Percentiles rank a stretch among this genome's conserved stretches.
phyloP scores from a whole-genome alignment of 164 flowering plant genomes.

The Macadamia integrifolia region DNA sequence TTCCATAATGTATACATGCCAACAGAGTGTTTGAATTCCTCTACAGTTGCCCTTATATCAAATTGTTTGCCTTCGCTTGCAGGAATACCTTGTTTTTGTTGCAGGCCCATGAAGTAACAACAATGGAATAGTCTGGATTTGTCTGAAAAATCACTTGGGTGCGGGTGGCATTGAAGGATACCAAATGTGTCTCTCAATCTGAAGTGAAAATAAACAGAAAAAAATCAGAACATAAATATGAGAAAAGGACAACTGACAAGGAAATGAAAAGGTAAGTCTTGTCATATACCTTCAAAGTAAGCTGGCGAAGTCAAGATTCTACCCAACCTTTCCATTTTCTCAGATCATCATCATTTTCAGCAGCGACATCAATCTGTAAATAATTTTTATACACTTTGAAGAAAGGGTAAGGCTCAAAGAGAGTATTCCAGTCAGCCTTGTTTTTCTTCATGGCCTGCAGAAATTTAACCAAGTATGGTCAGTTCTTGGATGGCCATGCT shows the following conservation, averaged over 20 bases:
- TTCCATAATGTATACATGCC: constrained; percentile 50
- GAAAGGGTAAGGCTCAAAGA: constrained; percentile 73
- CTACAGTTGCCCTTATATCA: constrained; percentile 79
- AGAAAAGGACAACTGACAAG: neutral
- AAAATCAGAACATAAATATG: neutral
- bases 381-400: constrained; percentile 86
- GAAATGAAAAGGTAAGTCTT: neutral
- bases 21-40: constrained; percentile 70
- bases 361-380: constrained; percentile 69
- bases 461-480: neutral
- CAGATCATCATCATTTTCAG: constrained; percentile 64
- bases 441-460: constrained; percentile 68
- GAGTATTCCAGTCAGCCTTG: constrained; percentile 58
- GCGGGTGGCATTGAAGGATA: constrained; percentile 88
- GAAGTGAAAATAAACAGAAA: constrained; percentile 6
- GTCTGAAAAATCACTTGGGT: constrained; percentile 57
- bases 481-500: neutral
- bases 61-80: constrained; percentile 59
- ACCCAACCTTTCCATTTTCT: constrained; percentile 96
- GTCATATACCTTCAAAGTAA: constrained; percentile 63
- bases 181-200: constrained; percentile 77
- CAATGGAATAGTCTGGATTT: constrained; percentile 51
- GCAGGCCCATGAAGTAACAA: constrained; percentile 84
- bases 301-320: constrained; percentile 82
- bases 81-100: constrained; percentile 61